phyloP scores from a whole-genome alignment of 805 yeast species.

The Nadsonia fulvescens region DNA sequence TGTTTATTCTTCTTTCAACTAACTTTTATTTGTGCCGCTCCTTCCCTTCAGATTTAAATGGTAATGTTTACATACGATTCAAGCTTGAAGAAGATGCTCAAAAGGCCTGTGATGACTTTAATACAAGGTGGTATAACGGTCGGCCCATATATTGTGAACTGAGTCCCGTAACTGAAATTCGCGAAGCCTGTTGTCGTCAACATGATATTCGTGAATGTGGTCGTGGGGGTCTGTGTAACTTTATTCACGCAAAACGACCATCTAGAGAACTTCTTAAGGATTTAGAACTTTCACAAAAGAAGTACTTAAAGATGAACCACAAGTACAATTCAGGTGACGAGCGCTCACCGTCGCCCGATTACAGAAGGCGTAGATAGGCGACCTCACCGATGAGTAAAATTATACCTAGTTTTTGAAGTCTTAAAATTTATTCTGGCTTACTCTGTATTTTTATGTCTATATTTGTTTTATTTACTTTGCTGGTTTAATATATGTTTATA shows the following conservation, averaged over 20 bases:
- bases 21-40: no score
- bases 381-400: no score
- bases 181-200: constrained; percentile 60
- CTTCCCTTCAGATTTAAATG: no score
- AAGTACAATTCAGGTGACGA: neutral
- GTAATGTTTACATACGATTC: constrained; percentile 67
- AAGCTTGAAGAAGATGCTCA: constrained; percentile 36
- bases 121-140: constrained; percentile 65
- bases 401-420: no score
- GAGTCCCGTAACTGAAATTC: constrained; percentile 52
- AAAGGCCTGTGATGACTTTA: constrained; percentile 40
- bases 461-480: no score
- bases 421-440: no score
- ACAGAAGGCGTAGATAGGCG: neutral
- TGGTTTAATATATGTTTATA: no score
- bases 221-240: constrained; percentile 76
- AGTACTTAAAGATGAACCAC: constrained; percentile 6
- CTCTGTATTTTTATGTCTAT: no score
- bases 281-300: constrained; percentile 25
- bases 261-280: constrained; percentile 23
- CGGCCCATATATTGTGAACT: constrained; percentile 67
- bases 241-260: constrained; percentile 60
- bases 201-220: constrained; percentile 45
- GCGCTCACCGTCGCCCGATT: neutral
- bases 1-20: no score